Evolutionary conservation across 2,329 filamentous ascomycete species (phyloP).

Genomic region (Coniella lustricola): DNA sequence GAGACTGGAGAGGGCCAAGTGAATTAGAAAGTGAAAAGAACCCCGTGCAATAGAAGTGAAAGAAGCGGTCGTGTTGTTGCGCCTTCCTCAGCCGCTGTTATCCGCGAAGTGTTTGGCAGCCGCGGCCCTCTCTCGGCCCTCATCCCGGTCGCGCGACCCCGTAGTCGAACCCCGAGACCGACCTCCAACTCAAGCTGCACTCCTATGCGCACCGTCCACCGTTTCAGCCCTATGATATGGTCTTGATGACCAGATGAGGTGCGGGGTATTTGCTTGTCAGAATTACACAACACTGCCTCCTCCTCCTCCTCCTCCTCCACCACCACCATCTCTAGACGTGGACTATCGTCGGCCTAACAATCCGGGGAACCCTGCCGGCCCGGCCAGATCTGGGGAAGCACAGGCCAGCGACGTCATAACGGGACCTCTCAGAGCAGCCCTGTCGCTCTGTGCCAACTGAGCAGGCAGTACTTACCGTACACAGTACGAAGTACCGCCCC

Average conservation of each 20-base stretch:
- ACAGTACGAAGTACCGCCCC: too few species aligned
- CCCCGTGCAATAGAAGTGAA: too few species aligned
- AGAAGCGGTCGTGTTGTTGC: background rate
- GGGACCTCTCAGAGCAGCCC: background rate
- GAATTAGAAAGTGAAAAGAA: background rate
- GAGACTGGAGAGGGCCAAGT: background rate
- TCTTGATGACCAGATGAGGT: too few species aligned
- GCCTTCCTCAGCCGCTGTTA: conserved; percentile 12
- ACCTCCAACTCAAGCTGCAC: background rate
- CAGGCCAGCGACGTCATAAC: conserved; percentile 5
- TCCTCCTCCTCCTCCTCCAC: too few species aligned
- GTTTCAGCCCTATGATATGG: too few species aligned
- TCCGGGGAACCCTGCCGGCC: background rate
- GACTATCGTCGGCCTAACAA: background rate
- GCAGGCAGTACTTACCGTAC: too few species aligned
- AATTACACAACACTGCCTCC: too few species aligned
- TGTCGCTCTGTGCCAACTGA: too few species aligned
- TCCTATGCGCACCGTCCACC: too few species aligned
- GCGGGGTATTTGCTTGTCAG: too few species aligned
- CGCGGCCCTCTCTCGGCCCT: too few species aligned
- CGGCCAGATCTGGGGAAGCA: conserved; percentile 5
- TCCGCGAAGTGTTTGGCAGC: conserved; percentile 1
- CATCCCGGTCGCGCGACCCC: background rate
- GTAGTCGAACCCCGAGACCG: background rate
- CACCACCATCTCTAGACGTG: background rate